These are phyloP conservation scores for Dactylonectria macrodidyma DNA, from an alignment of 2,329 filamentous ascomycete genomes.

Conservation along the genomic window DNA sequence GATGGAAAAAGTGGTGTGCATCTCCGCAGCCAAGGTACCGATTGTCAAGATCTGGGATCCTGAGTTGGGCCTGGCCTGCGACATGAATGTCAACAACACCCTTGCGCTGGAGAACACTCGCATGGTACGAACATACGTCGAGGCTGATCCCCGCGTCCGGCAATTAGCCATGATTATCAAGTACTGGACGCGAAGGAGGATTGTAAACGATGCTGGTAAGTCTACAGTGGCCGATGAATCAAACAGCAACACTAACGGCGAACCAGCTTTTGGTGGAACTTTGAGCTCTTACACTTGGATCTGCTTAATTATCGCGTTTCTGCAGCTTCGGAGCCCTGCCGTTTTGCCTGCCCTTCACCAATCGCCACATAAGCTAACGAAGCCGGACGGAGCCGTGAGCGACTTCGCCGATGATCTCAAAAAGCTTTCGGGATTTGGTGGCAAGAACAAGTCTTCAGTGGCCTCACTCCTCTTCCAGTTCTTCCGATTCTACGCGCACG, in stretches of 20 bases:
- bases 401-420: conserved; percentile 91
- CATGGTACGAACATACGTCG: conserved; percentile 97
- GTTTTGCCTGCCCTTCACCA: conserved; percentile 90
- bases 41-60: conserved; percentile 99
- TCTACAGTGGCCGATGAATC: conserved; percentile 22
- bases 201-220: conserved; percentile 96
- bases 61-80: conserved; percentile 88
- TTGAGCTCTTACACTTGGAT: conserved; percentile 99
- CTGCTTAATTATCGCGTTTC: conserved; percentile 96
- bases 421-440: conserved; percentile 80
- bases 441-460: conserved; percentile 84
- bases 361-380: conserved; percentile 62
- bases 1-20: conserved; percentile 97
- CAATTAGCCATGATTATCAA: conserved; percentile 97
- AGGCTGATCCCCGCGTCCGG: conserved; percentile 90
- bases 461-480: conserved; percentile 95
- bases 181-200: conserved; percentile 93
- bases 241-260: conserved; percentile 37
- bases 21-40: conserved; percentile 94
- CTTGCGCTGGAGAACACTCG: conserved; percentile 95
- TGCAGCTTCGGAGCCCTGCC: conserved; percentile 88
- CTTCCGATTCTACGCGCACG: conserved; percentile 94
- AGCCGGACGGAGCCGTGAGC: conserved; percentile 76
- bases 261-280: conserved; percentile 87
- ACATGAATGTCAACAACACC: conserved; percentile 99